A percentile compares a stretch with the other conserved stretches of the same genome.
Conservation (phyloP, 495 filamentous ascomycete genomes). For the Xeromyces bisporus region DNA sequence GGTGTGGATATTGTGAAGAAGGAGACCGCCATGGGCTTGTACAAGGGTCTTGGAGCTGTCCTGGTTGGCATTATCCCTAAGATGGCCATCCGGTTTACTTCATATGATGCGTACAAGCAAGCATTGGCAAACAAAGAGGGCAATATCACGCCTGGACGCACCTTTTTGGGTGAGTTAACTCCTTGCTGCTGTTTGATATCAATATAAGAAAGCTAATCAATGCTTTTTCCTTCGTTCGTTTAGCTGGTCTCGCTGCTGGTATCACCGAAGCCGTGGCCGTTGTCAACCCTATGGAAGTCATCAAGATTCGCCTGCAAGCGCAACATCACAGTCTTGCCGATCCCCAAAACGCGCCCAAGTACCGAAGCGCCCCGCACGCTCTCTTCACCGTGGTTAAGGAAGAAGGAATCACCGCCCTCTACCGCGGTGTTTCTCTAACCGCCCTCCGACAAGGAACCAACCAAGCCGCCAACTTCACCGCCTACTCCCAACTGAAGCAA, state of each 20-base stretch:
- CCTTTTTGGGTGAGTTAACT: slow-evolving; percentile 53
- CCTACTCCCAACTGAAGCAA: slow-evolving; percentile 86
- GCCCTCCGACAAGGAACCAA: slow-evolving; percentile 90
- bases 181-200: not conserved
- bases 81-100: slow-evolving; percentile 98
- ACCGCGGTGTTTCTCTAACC: slow-evolving; percentile 84
- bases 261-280: slow-evolving; percentile 92
- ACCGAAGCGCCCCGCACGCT: slow-evolving; percentile 93
- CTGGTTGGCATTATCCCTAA: slow-evolving; percentile 95
- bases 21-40: slow-evolving; percentile 82
- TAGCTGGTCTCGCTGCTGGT: slow-evolving; percentile 79
- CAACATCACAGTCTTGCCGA: slow-evolving; percentile 93
- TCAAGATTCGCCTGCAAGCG: slow-evolving; percentile 95
- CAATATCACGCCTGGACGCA: slow-evolving; percentile 50
- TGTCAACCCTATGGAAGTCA: slow-evolving; percentile 96
- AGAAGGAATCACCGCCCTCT: slow-evolving; percentile 74
- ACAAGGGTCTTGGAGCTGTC: slow-evolving; percentile 94
- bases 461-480: slow-evolving; percentile 98
- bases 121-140: slow-evolving; percentile 57
- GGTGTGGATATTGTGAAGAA: slow-evolving; percentile 72
- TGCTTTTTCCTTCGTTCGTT: not conserved
- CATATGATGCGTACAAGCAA: slow-evolving; percentile 90
- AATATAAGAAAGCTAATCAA: not conserved
- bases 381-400: slow-evolving; percentile 82
- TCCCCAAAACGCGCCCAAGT: slow-evolving; percentile 80